A percentile compares a stretch with the other conserved stretches of the same genome.
phyloP scores from a whole-genome alignment of 257 asterid genomes.

The Nicotiana benthamiana region DNA sequence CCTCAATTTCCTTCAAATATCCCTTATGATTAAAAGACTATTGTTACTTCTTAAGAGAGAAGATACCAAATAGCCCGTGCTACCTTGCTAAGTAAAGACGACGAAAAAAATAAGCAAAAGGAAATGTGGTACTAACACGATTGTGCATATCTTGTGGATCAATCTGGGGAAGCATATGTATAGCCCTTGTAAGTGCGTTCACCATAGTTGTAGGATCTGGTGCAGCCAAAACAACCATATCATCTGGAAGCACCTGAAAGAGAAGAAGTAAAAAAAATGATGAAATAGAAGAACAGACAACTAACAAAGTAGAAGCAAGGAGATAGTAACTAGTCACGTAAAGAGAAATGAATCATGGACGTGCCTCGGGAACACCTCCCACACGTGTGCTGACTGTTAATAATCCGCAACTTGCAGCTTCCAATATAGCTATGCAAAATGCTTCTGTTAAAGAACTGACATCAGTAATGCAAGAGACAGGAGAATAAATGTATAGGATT shows the following conservation, averaged over 20 bases:
- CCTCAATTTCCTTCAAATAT: neutral
- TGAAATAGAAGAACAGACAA: constrained; percentile 3
- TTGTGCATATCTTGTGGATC: constrained; percentile 86
- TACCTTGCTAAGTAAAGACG: neutral
- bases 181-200: constrained; percentile 66
- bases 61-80: neutral
- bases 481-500: neutral
- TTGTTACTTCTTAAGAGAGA: neutral
- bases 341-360: constrained; percentile 23
- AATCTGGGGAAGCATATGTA: constrained; percentile 72
- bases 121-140: constrained; percentile 47
- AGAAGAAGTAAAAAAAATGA: constrained; percentile 11
- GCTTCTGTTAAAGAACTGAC: constrained; percentile 95
- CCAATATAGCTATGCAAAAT: constrained; percentile 92
- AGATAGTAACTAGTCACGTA: constrained; percentile 17
- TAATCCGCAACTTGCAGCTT: constrained; percentile 98
- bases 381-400: constrained; percentile 98
- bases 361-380: constrained; percentile 99
- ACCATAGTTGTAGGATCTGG: constrained; percentile 96
- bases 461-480: constrained; percentile 20
- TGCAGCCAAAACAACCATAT: constrained; percentile 82
- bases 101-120: neutral
- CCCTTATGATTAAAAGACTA: neutral
- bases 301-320: neutral
- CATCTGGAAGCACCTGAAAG: constrained; percentile 87